Conservation (phyloP, 2,329 filamentous ascomycete genomes). For the Alternaria ethzedia region DNA sequence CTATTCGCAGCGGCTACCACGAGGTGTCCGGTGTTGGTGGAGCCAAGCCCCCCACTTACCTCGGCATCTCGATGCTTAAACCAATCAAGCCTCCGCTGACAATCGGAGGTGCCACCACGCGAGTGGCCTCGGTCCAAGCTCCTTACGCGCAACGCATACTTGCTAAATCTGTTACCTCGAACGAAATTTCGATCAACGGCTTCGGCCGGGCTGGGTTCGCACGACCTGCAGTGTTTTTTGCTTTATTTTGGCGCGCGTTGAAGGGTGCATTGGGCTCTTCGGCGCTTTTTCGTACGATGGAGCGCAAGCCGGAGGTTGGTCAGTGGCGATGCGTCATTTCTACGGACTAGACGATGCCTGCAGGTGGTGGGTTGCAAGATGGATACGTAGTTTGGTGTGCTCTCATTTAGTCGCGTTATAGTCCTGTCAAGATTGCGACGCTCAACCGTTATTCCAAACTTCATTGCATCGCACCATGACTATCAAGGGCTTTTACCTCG, state of each 20-base stretch:
- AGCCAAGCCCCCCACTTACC: slow-evolving; percentile 10
- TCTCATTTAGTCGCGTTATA: not conserved
- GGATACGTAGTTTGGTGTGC: not conserved
- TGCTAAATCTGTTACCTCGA: not conserved
- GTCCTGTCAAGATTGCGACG: not conserved
- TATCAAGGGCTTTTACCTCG: slow-evolving; percentile 22
- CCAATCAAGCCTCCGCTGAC: slow-evolving; percentile 4
- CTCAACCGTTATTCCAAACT: not conserved
- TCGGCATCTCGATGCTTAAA: not conserved
- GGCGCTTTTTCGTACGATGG: not conserved
- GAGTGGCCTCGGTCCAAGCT: not conserved
- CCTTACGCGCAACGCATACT: not conserved
- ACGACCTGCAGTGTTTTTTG: slow-evolving; percentile 1
- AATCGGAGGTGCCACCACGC: not conserved
- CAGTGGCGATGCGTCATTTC: slow-evolving; percentile 2
- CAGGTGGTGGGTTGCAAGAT: not conserved
- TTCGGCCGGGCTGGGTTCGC: slow-evolving; percentile 10
- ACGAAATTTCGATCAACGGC: slow-evolving; percentile 1
- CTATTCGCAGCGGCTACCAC: not conserved
- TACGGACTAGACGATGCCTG: not conserved
- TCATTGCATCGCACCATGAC: slow-evolving; percentile 20
- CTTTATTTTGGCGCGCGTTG: not conserved
- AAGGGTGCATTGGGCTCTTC: not conserved
- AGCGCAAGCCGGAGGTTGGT: not conserved
- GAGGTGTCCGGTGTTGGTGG: not conserved